These are phyloP conservation scores for Solanum hybrid DNA, from an alignment of 305 asterid genomes.

Conservation along the genomic window DNA sequence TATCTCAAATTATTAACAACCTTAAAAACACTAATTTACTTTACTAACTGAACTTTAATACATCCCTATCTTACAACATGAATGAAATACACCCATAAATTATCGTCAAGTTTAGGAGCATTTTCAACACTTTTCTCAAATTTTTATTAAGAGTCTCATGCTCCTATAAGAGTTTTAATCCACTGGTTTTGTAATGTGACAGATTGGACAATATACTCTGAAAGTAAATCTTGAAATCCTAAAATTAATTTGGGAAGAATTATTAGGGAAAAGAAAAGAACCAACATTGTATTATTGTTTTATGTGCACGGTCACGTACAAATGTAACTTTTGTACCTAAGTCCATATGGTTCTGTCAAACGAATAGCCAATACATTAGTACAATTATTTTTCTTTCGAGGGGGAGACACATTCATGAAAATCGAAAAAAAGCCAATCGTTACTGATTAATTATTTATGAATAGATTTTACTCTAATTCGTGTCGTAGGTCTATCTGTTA, in stretches of 20 bases:
- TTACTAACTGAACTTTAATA: no score
- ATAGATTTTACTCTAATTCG: neutral
- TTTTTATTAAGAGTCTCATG: neutral
- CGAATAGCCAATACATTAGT: neutral
- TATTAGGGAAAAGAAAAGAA: neutral
- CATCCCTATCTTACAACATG: no score
- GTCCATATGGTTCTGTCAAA: neutral
- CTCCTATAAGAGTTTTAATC: neutral
- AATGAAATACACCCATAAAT: no score
- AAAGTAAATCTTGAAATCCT: neutral
- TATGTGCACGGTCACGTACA: neutral
- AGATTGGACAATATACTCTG: no score
- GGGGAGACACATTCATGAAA: neutral
- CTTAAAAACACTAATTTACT: no score
- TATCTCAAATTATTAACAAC: no score
- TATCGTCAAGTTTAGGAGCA: neutral
- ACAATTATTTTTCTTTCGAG: neutral
- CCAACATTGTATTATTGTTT: neutral
- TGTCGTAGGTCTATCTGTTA: neutral
- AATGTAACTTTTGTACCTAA: neutral
- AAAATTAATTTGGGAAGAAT: neutral
- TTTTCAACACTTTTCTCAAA: no score
- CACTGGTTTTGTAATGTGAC: no score
- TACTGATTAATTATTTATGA: neutral
- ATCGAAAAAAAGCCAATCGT: neutral